Evolutionary conservation across 305 asterid genomes (phyloP), one percentile per base, ranked within the genome.

Genomic region (Rubia peregrina): DNA sequence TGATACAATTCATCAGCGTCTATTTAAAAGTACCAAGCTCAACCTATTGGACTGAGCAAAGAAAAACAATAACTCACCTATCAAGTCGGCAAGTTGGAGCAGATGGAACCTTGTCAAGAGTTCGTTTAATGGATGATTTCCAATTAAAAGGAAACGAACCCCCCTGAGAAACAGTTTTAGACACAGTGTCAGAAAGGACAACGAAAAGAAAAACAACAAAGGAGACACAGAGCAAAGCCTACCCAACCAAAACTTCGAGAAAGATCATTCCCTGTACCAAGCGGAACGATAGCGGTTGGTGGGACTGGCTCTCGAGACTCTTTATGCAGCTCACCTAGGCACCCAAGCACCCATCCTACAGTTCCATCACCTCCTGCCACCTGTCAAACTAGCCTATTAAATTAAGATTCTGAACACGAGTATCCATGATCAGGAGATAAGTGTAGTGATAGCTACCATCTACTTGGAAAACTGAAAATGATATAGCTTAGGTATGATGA

Each of bases 361-460:
- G 97, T 89, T 63, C 97, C 97, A 81, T 91, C 97, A 80, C 98
- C 98, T 68, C 98, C 98, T 64, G 98, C 98, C 57, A 88, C 97
- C 98, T 93, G 89, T 71, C 80, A 84, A 82, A 73, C 67, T 75
- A 78, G 67, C 49, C 67, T 12, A 65, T 7, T 49, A 30, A 72
- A 36, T 61, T 55, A 67, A 44, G 21, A 51, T 40, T 17, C 65
- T 9, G 33, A 67, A 75, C 40, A 49, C 6, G 21, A 68, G 56
- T 40, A 43, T 56, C 55, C 70, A 55, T 38, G 9, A 30, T 40
- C 72, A 21, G 65, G 40, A 49, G 46, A 7, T 21, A 19, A 68
- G 48, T 51, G 14, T 38, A 24, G 38, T 66, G 51, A 17, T 41
- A 63, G 12, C 21, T 24, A 30, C 36, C 36, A 30, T 30, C 36